Percentiles rank a stretch among this genome's conserved stretches.
These are phyloP conservation scores for Cryphonectria radicalis DNA, from an alignment of 2,329 filamentous ascomycete genomes.

Conservation along the genomic window DNA sequence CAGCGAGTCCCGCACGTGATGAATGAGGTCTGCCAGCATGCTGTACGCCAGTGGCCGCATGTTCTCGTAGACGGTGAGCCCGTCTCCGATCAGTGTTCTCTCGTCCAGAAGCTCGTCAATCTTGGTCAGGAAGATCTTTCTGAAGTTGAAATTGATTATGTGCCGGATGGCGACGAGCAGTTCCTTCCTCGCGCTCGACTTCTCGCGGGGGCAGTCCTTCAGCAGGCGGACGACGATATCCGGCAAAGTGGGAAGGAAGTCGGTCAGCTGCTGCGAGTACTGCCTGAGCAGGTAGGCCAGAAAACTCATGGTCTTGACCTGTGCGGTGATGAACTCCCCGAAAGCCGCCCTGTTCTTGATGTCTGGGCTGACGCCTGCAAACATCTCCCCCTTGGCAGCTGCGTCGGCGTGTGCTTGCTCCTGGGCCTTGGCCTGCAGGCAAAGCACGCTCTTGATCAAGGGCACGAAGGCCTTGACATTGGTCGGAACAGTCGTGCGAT, in stretches of 20 bases:
- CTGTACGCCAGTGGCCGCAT: slow-evolving; percentile 96
- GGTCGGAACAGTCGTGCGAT: slow-evolving; percentile 75
- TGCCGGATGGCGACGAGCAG: slow-evolving; percentile 94
- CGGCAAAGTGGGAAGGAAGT: slow-evolving; percentile 85
- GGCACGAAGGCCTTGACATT: slow-evolving; percentile 95
- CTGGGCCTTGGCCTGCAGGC: slow-evolving; percentile 90
- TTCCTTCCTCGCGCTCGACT: slow-evolving; percentile 92
- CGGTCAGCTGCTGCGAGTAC: slow-evolving; percentile 82
- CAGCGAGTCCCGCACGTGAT: slow-evolving; percentile 91
- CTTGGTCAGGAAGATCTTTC: slow-evolving; percentile 90
- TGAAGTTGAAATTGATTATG: slow-evolving; percentile 98
- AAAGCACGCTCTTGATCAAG: slow-evolving; percentile 86
- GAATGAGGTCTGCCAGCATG: slow-evolving; percentile 97
- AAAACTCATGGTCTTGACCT: slow-evolving; percentile 99
- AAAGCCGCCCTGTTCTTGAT: slow-evolving; percentile 95
- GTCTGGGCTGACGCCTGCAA: slow-evolving; percentile 89
- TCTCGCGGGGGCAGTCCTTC: slow-evolving; percentile 93
- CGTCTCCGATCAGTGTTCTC: slow-evolving; percentile 91
- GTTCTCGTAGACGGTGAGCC: slow-evolving; percentile 93
- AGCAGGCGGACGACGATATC: slow-evolving; percentile 88
- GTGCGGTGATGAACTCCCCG: slow-evolving; percentile 95
- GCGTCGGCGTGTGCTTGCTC: slow-evolving; percentile 90
- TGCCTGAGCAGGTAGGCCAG: slow-evolving; percentile 89
- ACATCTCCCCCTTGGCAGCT: slow-evolving; percentile 76
- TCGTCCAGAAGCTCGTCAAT: slow-evolving; percentile 96